Base-by-base conservation (phyloP, 2,329 filamentous ascomycete genomes). In the Aspergillus flavus region DNA sequence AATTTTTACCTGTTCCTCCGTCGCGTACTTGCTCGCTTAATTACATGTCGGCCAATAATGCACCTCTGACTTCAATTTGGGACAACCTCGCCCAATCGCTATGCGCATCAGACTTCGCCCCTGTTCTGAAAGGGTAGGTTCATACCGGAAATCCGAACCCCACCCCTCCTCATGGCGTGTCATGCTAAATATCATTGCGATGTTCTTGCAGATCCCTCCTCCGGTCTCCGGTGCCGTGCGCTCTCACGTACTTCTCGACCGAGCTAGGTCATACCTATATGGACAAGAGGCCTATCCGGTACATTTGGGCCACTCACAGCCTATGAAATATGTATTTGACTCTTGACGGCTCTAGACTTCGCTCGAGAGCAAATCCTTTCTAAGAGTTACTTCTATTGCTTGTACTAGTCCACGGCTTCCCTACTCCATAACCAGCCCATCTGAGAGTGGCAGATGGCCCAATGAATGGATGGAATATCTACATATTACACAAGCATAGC, bases 31-130 rank as follows among this genome's bases (percentile, higher is more conserved):
- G 57, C 30, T 46, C 39, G 55, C 55, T 57, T 57, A 57, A 48
- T 46, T 57, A 43, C 39, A 57, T 57, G 41, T 36, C 41, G 26
- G 16, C 55, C 45, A 46, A 52, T 28, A 32, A 52, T 12, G 46
- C 46, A 32, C 26, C 26, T 52, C 26, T 9, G 26, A 52, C 26
- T 61, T 52, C 50, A 45, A 64, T 63, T 60, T 63, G 36, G 39
- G 62, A 66, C 32, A 34, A 46, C 59, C 61, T 59, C 57, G 41
- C 65, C 68, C 68, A 69, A 69, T 69, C 66, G 62, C 65, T 69
- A 69, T 58, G 62, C 64, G 66, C 66, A 62, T 53, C 60, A 56
- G 59, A 61, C 36, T 59, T 53, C 58, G 56, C 62, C 61, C 54
- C 58, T 32, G 19, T 30, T 58, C 57, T 45, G 41, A 58, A 59